Conservation (phyloP, 768 basidiomycete genomes). For the Leucosporidium yakuticum region DNA sequence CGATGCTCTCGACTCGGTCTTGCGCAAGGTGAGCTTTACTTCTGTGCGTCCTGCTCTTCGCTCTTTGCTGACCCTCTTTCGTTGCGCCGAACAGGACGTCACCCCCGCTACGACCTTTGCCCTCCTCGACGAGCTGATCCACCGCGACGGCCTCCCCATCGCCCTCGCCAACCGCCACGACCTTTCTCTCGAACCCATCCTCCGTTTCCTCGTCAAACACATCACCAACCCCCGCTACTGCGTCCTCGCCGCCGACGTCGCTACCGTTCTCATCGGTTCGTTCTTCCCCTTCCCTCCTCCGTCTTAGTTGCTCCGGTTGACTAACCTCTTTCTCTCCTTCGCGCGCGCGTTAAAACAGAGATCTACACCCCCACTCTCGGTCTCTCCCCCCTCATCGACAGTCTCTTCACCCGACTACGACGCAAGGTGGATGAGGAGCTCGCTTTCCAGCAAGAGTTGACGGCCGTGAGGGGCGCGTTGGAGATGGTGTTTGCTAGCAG, state of each 20-base stretch:
- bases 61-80: constrained; percentile 1
- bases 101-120: constrained; percentile 82
- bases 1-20: constrained; percentile 84
- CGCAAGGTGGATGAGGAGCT: constrained; percentile 81
- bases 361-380: constrained; percentile 89
- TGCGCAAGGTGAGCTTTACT: constrained; percentile 59
- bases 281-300: constrained; percentile 10
- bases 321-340: background rate
- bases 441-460: constrained; percentile 77
- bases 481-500: constrained; percentile 62
- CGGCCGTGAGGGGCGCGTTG: constrained; percentile 74
- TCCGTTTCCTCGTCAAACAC: constrained; percentile 77
- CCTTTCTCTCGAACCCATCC: constrained; percentile 80
- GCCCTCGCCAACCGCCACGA: constrained; percentile 90
- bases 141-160: constrained; percentile 77
- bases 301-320: background rate
- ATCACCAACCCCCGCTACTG: constrained; percentile 87
- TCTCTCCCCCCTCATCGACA: constrained; percentile 85
- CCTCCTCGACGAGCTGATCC: constrained; percentile 83
- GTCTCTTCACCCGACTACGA: constrained; percentile 69
- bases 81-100: constrained; percentile 58
- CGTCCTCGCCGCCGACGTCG: constrained; percentile 75
- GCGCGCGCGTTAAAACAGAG: constrained; percentile 50
- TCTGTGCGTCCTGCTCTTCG: background rate
- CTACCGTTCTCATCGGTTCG: constrained; percentile 75